Evolutionary conservation across 139 green algal genomes (phyloP), one percentile per base, ranked within the genome.

Genomic region (Chlamydomonas asymmetrica): DNA sequence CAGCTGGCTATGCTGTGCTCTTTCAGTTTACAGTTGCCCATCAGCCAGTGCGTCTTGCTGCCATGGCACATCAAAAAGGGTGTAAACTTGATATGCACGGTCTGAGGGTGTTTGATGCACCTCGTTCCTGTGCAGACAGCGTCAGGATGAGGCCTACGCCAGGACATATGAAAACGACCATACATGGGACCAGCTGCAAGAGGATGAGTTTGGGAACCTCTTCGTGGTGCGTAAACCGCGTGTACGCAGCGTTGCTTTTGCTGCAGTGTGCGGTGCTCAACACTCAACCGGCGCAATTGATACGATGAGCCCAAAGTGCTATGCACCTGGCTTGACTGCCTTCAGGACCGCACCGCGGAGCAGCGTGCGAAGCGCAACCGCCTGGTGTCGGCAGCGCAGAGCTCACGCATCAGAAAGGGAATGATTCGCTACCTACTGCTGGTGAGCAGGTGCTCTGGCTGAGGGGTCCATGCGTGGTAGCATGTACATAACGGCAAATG

Each of bases 381-480:
- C 20, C 71, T 94, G 38, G 84, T 85, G 48, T 57, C 54, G 7
- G 71, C 83, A 7, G 87, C 85, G 5, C 80, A 87, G 43, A 87
- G 66, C 31, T 85, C 89, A 0, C 82, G 90, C 66, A 88, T 98
- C n/a, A 86, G 91, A 0, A 91, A 94, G 34, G 94, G 94, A 70
- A 94, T 98, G 84, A 98, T 98, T n/a, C 89, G 94, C 20, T 98
- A 95, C 81, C 57, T 96, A 23, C 60, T 91, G 68, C 85, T 97
- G 80, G 89, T 92, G 73, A 29, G 84, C 59, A 59, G 74, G 39
- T 61, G 52, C 27, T 45, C 49, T 1, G 10, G 37, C 52, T 57
- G 52, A 65, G 9, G 25, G 57, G 10, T 52, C 37, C 18, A 16
- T 38, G 49, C 49, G 20, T 59, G 49, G 49, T 22, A 59, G 22